Conservation (phyloP, 2,329 filamentous ascomycete species). For the Fusarium robinianum region DNA sequence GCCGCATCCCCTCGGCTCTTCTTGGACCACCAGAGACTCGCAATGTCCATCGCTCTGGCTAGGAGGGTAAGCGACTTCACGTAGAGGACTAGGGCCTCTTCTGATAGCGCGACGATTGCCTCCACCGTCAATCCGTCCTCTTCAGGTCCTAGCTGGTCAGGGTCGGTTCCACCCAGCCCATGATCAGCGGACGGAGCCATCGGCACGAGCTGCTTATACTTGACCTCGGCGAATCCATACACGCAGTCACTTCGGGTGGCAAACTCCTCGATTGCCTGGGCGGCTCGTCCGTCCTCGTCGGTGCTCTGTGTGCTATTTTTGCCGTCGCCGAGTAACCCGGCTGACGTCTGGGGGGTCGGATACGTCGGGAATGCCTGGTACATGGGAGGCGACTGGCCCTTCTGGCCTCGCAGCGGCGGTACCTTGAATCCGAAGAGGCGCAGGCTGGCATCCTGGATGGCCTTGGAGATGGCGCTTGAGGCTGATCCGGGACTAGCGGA, state of each 20-base stretch:
- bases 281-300: constrained; percentile 80
- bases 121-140: constrained; percentile 84
- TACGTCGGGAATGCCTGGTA: constrained; percentile 87
- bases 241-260: constrained; percentile 94
- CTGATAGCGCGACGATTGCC: constrained; percentile 82
- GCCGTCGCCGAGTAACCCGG: constrained; percentile 69
- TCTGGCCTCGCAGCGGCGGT: constrained; percentile 65
- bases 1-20: constrained; percentile 69
- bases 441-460: constrained; percentile 87
- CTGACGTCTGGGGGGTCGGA: constrained; percentile 65
- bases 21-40: constrained; percentile 86
- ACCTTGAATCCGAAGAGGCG: constrained; percentile 74
- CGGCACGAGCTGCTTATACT: constrained; percentile 96
- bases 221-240: constrained; percentile 97
- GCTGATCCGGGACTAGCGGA: constrained; percentile 73
- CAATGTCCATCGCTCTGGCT: constrained; percentile 94
- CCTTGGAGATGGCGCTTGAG: constrained; percentile 91
- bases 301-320: constrained; percentile 56
- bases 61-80: constrained; percentile 91
- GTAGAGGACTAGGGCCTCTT: constrained; percentile 94
- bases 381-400: constrained; percentile 72
- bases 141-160: constrained; percentile 57
- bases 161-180: constrained; percentile 65
- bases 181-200: constrained; percentile 78
- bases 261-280: constrained; percentile 86